Evolutionary conservation across 768 basidiomycete genomes (phyloP), one percentile per base, ranked within the genome.

Genomic region (Suillus plorans): DNA sequence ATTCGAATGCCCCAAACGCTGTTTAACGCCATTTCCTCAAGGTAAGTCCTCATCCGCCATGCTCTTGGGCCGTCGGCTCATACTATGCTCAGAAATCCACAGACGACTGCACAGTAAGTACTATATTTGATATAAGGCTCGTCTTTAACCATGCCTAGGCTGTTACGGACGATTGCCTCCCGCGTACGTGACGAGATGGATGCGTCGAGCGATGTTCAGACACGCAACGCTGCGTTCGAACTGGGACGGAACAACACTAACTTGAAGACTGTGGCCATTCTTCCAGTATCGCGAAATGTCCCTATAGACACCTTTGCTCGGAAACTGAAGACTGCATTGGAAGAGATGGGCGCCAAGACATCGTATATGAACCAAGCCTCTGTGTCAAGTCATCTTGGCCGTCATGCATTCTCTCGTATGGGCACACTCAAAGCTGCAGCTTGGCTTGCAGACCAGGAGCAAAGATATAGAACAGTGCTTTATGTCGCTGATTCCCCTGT

Each of bases 401-500:
- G 91, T 45, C 95, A 99, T 78, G 94, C 96, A 0, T 99, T 99
- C 77, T 94, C 93, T 42, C 81, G 92, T 59, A 97, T 99, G 88
- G 97, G 97, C 2, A 98, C 98, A 77, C 85, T 99, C 49, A 99
- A 99, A 81, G 92, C 93, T 41, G 87, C 90, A 0, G 86, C 66
- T 8, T 98, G 97, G 97, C 81, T 99, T 8, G 94, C 97, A 18
- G 96, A 99, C 76, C 90, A 91, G 73, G 95, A 98, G 74, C 94
- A 98, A 78, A 86, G 92, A 71, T 97, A 91, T 72, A 85, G 94
- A 36, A 97, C 89, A 3, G 96, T 99, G 0, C 84, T 99, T 18
- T 99, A 99, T 73, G 94, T 99, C 39, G 97, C 93, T 8, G 96
- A 99, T 77, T 95, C 97, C 0, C 89, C 96, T 0, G 95, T 97